These are phyloP conservation scores for Xylaria intraflava DNA, from an alignment of 495 filamentous ascomycete species.

Conservation along the genomic window DNA sequence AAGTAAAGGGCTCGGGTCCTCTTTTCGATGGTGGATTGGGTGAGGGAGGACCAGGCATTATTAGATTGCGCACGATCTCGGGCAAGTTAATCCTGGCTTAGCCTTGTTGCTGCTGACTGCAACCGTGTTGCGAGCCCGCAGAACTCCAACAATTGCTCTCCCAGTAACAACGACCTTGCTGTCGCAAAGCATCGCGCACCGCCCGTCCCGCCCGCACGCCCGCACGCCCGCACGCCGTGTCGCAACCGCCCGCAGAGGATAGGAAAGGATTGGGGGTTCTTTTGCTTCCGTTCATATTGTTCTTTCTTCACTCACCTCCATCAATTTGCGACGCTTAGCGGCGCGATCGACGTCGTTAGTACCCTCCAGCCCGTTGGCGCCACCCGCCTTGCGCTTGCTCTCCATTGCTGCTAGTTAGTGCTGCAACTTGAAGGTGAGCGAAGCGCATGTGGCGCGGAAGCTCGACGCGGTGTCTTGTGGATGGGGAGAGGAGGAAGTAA, in stretches of 20 bases:
- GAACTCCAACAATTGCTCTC: neutral
- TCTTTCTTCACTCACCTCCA: constrained; percentile 18
- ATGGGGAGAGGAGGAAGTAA: neutral
- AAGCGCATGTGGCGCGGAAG: constrained; percentile 12
- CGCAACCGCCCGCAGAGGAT: constrained; percentile 4
- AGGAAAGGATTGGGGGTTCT: constrained; percentile 1
- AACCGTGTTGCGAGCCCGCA: neutral
- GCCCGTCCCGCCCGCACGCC: neutral
- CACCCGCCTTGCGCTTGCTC: constrained; percentile 58
- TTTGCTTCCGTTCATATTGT: neutral
- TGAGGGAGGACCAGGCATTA: neutral
- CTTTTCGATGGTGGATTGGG: neutral
- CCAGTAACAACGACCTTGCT: neutral
- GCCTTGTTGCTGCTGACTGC: neutral
- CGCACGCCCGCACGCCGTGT: neutral
- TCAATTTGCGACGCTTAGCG: constrained; percentile 43
- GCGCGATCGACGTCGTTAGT: constrained; percentile 46
- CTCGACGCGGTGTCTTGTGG: constrained; percentile 11
- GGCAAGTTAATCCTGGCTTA: neutral
- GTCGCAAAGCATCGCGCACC: constrained; percentile 9
- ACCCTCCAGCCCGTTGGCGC: constrained; percentile 29
- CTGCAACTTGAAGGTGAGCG: constrained; percentile 9
- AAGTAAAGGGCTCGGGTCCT: constrained; percentile 10
- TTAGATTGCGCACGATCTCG: constrained; percentile 2
- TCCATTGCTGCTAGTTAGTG: constrained; percentile 44